Percentiles rank a stretch among this genome's conserved stretches.
Conservation (phyloP, 192 early-diverging fungal genomes). For the Linnemannia hyalina region DNA sequence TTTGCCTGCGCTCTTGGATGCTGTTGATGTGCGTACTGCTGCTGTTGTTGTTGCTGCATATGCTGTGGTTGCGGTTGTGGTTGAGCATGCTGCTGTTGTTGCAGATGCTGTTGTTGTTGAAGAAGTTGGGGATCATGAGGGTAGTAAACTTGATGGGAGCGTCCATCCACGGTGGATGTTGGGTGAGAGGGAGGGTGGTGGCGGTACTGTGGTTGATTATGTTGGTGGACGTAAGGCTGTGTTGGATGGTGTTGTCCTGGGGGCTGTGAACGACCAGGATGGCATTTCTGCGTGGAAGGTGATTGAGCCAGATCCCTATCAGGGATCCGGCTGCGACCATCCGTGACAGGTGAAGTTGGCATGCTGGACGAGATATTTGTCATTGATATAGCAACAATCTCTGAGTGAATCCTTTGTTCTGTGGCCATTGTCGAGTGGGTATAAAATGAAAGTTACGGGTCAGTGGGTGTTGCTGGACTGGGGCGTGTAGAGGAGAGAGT, state of each 20-base stretch:
- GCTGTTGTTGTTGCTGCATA: slow-evolving; percentile 13
- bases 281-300: slow-evolving; percentile 13
- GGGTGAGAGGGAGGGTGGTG: background rate
- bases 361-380: slow-evolving; percentile 18
- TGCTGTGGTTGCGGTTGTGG: background rate
- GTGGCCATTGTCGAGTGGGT: background rate
- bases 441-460: background rate
- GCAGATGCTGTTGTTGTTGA: background rate
- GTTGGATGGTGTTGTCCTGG: slow-evolving; percentile 14
- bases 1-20: slow-evolving; percentile 15
- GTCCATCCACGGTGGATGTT: background rate
- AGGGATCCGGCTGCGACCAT: background rate
- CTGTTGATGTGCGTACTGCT: slow-evolving; percentile 17
- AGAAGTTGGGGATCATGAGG: slow-evolving; percentile 4
- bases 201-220: slow-evolving; percentile 15
- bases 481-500: background rate
- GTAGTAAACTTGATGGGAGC: background rate
- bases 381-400: background rate
- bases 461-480: background rate
- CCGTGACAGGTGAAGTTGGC: slow-evolving; percentile 6
- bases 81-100: background rate
- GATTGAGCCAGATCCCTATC: background rate
- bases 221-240: background rate
- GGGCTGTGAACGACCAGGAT: slow-evolving; percentile 13
- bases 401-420: background rate